Conservation (phyloP, 768 basidiomycete genomes). For the Calvatia gigantea region DNA sequence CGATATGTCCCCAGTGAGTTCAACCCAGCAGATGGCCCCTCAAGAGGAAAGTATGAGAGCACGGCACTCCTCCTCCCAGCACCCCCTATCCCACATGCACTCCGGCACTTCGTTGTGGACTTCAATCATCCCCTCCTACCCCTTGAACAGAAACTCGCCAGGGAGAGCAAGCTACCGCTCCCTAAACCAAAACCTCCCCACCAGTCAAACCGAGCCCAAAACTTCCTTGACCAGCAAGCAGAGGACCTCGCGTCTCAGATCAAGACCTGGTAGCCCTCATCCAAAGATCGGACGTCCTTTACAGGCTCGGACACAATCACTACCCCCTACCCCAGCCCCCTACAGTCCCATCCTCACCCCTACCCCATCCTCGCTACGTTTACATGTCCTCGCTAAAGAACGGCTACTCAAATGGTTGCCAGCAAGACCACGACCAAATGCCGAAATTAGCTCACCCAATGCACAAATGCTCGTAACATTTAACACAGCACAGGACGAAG, state of each 20-base stretch:
- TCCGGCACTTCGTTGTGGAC: constrained; percentile 25
- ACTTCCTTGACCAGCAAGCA: too few relatives aligned
- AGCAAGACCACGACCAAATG: background rate
- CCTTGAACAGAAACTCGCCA: constrained; percentile 7
- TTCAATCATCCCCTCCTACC: constrained; percentile 12
- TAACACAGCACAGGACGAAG: constrained; percentile 20
- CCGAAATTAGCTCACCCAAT: background rate
- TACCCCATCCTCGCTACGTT: constrained; percentile 16
- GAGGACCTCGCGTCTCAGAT: too few relatives aligned
- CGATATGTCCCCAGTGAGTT: constrained; percentile 28
- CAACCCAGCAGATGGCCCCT: constrained; percentile 38
- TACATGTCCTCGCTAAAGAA: constrained; percentile 24
- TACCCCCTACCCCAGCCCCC: background rate
- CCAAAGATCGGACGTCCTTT: background rate
- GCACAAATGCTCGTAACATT: constrained; percentile 19
- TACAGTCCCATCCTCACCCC: constrained; percentile 14
- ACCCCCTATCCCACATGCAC: constrained; percentile 27
- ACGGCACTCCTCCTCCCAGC: constrained; percentile 24
- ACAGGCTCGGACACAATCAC: background rate
- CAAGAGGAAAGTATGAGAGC: constrained; percentile 26
- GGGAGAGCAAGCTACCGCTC: background rate
- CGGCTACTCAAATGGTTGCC: constrained; percentile 25
- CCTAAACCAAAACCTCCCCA: background rate
- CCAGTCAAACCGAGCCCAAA: background rate
- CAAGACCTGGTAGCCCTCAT: too few relatives aligned